phyloP scores from a whole-genome alignment of 2,329 filamentous ascomycete genomes.

The Aspergillus aculeatus region DNA sequence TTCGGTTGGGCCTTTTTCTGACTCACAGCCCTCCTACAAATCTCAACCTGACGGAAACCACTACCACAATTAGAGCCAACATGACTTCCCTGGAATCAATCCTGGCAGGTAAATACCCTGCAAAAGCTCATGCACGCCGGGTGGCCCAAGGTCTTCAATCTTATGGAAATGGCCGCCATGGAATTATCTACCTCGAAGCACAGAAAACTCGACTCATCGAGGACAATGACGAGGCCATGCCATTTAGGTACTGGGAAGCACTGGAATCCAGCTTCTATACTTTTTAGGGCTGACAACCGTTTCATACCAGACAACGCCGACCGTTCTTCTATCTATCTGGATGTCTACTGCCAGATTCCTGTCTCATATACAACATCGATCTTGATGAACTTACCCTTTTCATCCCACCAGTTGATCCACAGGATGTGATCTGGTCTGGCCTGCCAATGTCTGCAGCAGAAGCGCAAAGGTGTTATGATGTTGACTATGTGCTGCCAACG shows the following conservation, averaged over 20 bases:
- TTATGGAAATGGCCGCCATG: slow-evolving; percentile 62
- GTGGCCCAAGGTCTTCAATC: slow-evolving; percentile 76
- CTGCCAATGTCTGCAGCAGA: slow-evolving; percentile 75
- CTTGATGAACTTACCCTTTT: slow-evolving; percentile 76
- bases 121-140: slow-evolving; percentile 78
- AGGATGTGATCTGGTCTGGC: slow-evolving; percentile 89
- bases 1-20: too few species aligned
- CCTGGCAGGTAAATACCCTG: slow-evolving; percentile 67
- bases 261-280: neutral
- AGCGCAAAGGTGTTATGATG: slow-evolving; percentile 73
- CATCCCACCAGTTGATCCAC: slow-evolving; percentile 83
- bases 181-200: slow-evolving; percentile 84
- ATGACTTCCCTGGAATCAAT: slow-evolving; percentile 41
- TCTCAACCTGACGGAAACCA: too few species aligned
- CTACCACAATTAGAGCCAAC: neutral
- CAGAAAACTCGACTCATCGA: slow-evolving; percentile 78
- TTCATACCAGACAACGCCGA: slow-evolving; percentile 68
- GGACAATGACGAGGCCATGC: slow-evolving; percentile 80
- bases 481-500: slow-evolving; percentile 73
- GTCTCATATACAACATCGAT: slow-evolving; percentile 76
- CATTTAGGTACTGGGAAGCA: slow-evolving; percentile 64
- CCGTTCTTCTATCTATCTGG: slow-evolving; percentile 95
- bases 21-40: neutral
- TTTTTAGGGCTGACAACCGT: slow-evolving; percentile 7
- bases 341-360: slow-evolving; percentile 75